These are phyloP conservation scores for Erythrophleum fordii DNA, from an alignment of 306 rosid species.

Conservation along the genomic window DNA sequence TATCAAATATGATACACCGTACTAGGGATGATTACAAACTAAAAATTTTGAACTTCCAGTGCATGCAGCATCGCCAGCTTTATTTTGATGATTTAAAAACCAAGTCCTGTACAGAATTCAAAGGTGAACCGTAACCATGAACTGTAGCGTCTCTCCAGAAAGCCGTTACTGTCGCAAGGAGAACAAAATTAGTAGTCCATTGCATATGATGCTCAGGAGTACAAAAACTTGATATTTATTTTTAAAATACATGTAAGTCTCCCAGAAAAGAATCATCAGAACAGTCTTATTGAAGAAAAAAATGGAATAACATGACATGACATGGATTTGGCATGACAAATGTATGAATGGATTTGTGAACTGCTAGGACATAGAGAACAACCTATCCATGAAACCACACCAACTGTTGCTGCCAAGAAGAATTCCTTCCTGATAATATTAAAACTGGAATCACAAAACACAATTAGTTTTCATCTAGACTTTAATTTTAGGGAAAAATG, in stretches of 20 bases:
- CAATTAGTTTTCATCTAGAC: constrained; percentile 33
- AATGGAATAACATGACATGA: background rate
- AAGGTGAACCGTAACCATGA: constrained; percentile 52
- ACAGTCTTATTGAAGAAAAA: background rate
- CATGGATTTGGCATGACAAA: background rate
- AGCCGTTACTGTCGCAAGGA: constrained; percentile 41
- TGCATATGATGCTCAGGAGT: background rate
- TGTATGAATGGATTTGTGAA: background rate
- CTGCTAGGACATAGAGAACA: constrained; percentile 13
- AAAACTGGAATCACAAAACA: constrained; percentile 51
- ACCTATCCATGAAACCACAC: constrained; percentile 80
- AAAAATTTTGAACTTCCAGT: background rate
- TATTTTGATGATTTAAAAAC: constrained; percentile 41
- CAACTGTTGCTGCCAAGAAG: constrained; percentile 75
- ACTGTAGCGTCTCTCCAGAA: constrained; percentile 58
- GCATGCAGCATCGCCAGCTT: constrained; percentile 24
- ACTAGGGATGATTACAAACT: background rate
- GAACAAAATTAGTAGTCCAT: background rate
- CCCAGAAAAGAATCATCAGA: background rate
- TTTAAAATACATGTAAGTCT: background rate
- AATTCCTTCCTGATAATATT: constrained; percentile 71
- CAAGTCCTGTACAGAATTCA: constrained; percentile 47
- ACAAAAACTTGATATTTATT: background rate
- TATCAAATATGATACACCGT: background rate
- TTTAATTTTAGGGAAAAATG: background rate